A percentile compares a stretch with the other conserved stretches of the same genome.
Conservation (phyloP, 2,329 filamentous ascomycete species). For the Fonsecaea monophora region DNA sequence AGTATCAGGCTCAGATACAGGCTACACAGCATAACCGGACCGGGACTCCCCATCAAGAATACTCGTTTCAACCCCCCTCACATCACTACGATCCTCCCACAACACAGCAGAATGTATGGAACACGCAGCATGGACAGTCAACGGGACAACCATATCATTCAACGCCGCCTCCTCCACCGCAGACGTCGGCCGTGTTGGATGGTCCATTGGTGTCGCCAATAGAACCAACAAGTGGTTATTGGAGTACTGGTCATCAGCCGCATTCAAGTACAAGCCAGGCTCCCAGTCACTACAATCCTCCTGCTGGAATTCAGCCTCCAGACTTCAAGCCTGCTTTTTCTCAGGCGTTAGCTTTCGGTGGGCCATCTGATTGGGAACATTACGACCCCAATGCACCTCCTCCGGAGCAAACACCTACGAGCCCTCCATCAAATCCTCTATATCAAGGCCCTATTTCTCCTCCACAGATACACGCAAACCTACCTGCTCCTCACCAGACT, state of each 20-base stretch:
- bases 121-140: constrained; percentile 22
- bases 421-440: constrained; percentile 14
- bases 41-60: constrained; percentile 43
- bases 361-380: constrained; percentile 58
- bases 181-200: constrained; percentile 28
- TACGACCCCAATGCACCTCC: constrained; percentile 33
- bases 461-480: constrained; percentile 3
- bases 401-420: constrained; percentile 29
- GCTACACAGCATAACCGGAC: constrained; percentile 41
- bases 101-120: constrained; percentile 38
- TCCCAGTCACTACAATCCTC: constrained; percentile 24
- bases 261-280: constrained; percentile 26
- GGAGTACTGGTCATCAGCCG: constrained; percentile 22
- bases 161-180: constrained; percentile 17
- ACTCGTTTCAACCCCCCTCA: constrained; percentile 43
- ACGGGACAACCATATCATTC: constrained; percentile 28
- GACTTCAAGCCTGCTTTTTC: constrained; percentile 26
- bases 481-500: constrained; percentile 12
- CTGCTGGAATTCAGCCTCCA: constrained; percentile 37
- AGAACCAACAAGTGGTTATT: constrained; percentile 26
- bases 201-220: constrained; percentile 38
- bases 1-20: constrained; percentile 45
- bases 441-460: constrained; percentile 19
- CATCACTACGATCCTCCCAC: constrained; percentile 45
- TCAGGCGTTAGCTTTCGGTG: constrained; percentile 50